Evolutionary conservation across 306 rosid genomes (phyloP), one percentile per base, ranked within the genome.

Genomic region (Parietaria judaica): DNA sequence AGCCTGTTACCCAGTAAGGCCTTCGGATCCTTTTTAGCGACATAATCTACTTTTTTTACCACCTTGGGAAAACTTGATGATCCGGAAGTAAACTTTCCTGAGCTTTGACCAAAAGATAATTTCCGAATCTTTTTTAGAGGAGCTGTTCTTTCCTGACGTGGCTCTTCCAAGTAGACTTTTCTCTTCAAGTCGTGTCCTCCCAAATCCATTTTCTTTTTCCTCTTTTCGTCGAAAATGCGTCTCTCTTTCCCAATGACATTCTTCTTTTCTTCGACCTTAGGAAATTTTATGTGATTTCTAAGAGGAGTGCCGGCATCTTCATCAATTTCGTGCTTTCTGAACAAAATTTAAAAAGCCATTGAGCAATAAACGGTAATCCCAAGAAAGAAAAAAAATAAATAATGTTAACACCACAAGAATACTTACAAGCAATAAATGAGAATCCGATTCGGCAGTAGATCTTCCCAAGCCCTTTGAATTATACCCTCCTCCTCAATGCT

Each of bases 381-480:
- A 59, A 56, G 57, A 69, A 76, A 70, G 44, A 60, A 67, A 68
- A 55, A 54, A 61, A 60, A 63, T n/a, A 63, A 71, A 63, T 70
- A 53, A 38, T 14, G 31, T 23, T 23, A 41, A 66, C 11, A 10
- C 58, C 35, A 50, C 45, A 45, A 5, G 39, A 53, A 61, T 54
- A 84, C 98, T 86, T 86, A 92, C 96, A 73, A 66, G 84, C 99
- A 92, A 73, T 86, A 92, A 64, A 88, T 92, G 55, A 92, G 85
- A 59, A 92, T 74, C 48, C 95, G 94, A 51, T 81, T 84, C 68
- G 95, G 94, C 67, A 92, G 66, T 58, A 92, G 84, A 49, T 8
- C 62, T 71, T 80, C 81, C 99, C 99, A 92, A 16, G 96, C 99
- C 83, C 96, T 86, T 38, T 67, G 43, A 23, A 57, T 35, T 53